Conservation (phyloP, 2,329 filamentous ascomycete species). For the Xylariomycetidae sp. region DNA sequence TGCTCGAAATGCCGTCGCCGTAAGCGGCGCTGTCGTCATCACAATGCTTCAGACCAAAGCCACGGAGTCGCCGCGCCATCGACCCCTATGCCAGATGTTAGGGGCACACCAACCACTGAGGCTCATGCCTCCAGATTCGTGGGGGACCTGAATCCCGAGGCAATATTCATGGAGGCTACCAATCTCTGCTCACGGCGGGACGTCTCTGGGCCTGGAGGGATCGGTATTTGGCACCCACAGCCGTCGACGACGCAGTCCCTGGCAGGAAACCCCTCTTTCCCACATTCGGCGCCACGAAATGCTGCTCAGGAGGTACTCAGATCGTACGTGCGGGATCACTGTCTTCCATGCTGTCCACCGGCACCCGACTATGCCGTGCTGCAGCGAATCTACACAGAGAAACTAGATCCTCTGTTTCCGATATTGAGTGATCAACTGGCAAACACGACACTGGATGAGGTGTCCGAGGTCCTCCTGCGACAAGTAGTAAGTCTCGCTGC, state of each 20-base stretch:
- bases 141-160: constrained; percentile 54
- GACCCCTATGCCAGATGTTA: no score
- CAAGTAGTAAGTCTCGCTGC: constrained; percentile 52
- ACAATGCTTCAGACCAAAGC: constrained; percentile 1
- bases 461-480: constrained; percentile 36
- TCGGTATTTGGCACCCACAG: constrained; percentile 46
- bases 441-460: constrained; percentile 18
- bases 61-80: constrained; percentile 1
- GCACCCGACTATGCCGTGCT: constrained; percentile 39
- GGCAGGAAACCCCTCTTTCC: neutral
- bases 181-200: constrained; percentile 30
- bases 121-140: constrained; percentile 42
- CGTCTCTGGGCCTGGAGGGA: constrained; percentile 42
- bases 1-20: constrained; percentile 49
- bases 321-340: constrained; percentile 39
- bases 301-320: constrained; percentile 25
- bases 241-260: neutral
- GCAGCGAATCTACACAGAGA: constrained; percentile 40
- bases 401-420: constrained; percentile 50
- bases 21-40: constrained; percentile 33
- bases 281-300: constrained; percentile 16
- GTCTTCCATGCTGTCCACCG: constrained; percentile 42
- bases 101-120: no score
- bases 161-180: constrained; percentile 52
- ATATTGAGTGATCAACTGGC: constrained; percentile 41